Base-by-base conservation (phyloP, 345 rosid genomes). In the Mercurialis annua region DNA sequence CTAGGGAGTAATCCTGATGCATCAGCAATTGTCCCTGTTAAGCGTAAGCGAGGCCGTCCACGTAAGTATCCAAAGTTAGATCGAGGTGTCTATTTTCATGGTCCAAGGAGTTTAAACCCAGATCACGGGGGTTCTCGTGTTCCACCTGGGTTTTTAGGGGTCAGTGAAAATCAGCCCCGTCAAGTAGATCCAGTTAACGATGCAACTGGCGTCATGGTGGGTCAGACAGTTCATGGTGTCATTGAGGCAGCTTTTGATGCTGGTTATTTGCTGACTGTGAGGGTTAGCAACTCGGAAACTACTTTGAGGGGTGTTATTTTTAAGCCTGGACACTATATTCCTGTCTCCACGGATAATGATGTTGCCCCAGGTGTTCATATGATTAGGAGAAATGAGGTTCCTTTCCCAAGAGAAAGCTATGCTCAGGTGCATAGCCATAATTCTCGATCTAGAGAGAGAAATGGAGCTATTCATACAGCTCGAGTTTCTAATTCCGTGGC, bases 41-140 rank as follows among this genome's bases (percentile, higher is more conserved):
- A 89, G 74, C 85, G 96, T 40, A 86, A 78, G 70, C 95, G 93
- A 64, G 98, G 99, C 58, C 96, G 98, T 3, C 97, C 96, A 5
- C 83, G 92, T 48, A 91, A 94, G 75, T 50, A 77, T 75, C 88
- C 84, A n/a, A 79, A 68, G 40, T 50, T 43, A 24, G 71, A 50
- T 64, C 49, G 57, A 52, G 60, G 62, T 65, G 70, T 24, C 38
- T 67, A 48, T 73, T 70, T 40, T 62, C 65, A 43, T 59, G 65
- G 42, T 29, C 50, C 65, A 12, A 73, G 73, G 62, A 64, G 51
- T 65, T 76, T 47, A 52, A 81, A 73, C 68, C 53, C 66, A 8
- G 68, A 67, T 56, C 64, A 31, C 0, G 74, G 72, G 38, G 82
- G 76, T 72, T 64, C 62, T 62, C 72, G 38, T 59, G 36, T 42